Evolutionary conservation across 306 rosid species (phyloP).

Genomic region (Boehmeria nivea): DNA sequence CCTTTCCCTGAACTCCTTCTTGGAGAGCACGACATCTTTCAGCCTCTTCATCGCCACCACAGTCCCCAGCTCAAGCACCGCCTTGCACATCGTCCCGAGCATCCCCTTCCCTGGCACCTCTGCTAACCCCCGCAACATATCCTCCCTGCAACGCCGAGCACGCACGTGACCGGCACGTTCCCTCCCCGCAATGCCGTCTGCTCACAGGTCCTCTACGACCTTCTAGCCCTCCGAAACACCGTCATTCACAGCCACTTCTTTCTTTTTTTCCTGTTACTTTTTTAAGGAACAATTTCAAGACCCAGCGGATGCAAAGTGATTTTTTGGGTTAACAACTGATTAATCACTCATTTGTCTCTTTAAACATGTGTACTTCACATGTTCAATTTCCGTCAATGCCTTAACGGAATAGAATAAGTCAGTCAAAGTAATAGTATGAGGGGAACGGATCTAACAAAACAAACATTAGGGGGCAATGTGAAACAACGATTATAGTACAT

Average conservation of each 20-base stretch:
- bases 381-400: too few relatives aligned
- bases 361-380: too few relatives aligned
- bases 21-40: conserved; percentile 35
- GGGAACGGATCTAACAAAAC: too few relatives aligned
- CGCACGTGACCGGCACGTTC: conserved; percentile 75
- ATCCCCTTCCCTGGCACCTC: conserved; percentile 53
- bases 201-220: conserved; percentile 43
- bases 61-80: conserved; percentile 36
- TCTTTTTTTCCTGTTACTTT: too few relatives aligned
- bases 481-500: too few relatives aligned
- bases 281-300: conserved; percentile 65
- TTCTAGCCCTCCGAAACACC: conserved; percentile 70
- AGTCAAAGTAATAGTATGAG: too few relatives aligned
- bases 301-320: too few relatives aligned
- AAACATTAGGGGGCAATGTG: too few relatives aligned
- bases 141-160: conserved; percentile 81
- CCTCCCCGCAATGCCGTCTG: conserved; percentile 88
- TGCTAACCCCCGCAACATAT: conserved; percentile 45
- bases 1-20: conserved; percentile 40
- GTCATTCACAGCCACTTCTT: conserved; percentile 57
- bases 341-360: too few relatives aligned
- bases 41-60: conserved; percentile 50
- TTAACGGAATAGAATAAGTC: too few relatives aligned
- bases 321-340: too few relatives aligned
- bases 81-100: conserved; percentile 45